These are phyloP conservation scores for Purshia tridentata DNA, from an alignment of 306 rosid species.

Conservation along the genomic window DNA sequence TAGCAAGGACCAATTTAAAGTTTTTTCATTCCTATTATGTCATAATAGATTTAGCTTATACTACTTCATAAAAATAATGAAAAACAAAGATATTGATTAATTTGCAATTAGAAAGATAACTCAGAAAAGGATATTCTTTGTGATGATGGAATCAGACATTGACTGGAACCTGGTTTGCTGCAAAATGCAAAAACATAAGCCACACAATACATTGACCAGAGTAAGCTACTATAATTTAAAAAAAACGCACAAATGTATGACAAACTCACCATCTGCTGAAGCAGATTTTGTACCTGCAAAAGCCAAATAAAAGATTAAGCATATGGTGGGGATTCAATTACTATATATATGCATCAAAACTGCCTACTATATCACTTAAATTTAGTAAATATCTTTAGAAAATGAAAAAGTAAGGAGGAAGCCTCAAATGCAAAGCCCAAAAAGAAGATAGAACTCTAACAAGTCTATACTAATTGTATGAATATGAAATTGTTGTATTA, in stretches of 20 bases:
- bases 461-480: too few species aligned
- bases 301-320: conserved; percentile 13
- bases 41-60: not conserved
- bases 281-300: conserved; percentile 54
- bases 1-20: not conserved
- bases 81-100: not conserved
- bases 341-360: not conserved
- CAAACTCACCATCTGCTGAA: conserved; percentile 55
- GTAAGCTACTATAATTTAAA: conserved; percentile 1
- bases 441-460: too few species aligned
- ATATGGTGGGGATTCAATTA: not conserved
- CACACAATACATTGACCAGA: not conserved
- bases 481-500: too few species aligned
- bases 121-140: conserved; percentile 55
- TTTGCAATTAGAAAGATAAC: not conserved
- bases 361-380: not conserved
- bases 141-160: conserved; percentile 49
- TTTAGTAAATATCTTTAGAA: not conserved
- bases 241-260: conserved; percentile 12
- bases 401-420: too few species aligned
- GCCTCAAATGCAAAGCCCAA: too few species aligned
- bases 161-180: conserved; percentile 59
- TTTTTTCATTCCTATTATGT: not conserved
- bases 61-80: not conserved
- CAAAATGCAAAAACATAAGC: conserved; percentile 19